Conservation (phyloP, 192 early-diverging fungal species). For the Rhizoclosmatium globosum region DNA sequence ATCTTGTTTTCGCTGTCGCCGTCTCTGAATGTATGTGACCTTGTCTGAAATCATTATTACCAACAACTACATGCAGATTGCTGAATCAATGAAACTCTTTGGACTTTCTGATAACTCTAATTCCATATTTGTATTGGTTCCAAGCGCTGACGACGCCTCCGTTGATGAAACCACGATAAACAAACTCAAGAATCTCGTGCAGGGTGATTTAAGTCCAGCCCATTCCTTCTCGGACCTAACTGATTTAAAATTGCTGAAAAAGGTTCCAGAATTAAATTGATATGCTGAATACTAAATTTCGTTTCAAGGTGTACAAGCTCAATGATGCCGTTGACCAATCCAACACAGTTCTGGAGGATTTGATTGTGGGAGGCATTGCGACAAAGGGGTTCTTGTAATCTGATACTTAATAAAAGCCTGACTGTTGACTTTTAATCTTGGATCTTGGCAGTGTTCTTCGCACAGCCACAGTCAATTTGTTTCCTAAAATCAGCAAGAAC, state of each 20-base stretch:
- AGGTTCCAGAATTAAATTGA: background rate
- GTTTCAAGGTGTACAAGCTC: constrained; percentile 18
- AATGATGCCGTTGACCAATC: background rate
- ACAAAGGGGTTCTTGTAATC: constrained; percentile 18
- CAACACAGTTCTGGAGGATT: background rate
- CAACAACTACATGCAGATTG: constrained; percentile 28
- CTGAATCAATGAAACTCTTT: constrained; percentile 45
- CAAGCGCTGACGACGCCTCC: constrained; percentile 6
- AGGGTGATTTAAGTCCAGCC: background rate
- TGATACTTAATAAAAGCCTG: background rate
- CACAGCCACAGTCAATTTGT: too few species aligned
- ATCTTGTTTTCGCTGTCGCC: constrained; percentile 55
- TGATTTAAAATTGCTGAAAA: background rate
- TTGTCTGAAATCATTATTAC: background rate
- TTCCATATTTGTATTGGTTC: constrained; percentile 32
- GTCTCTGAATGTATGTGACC: constrained; percentile 32
- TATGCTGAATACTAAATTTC: background rate
- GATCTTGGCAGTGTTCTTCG: background rate
- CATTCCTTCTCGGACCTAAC: background rate
- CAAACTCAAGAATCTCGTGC: background rate
- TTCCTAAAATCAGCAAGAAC: too few species aligned
- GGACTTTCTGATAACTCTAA: constrained; percentile 42
- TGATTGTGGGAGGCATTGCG: constrained; percentile 11
- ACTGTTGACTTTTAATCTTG: background rate
- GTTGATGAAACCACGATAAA: constrained; percentile 6